Conservation (phyloP, 441 rosid species). For the Erodium moschatum region DNA sequence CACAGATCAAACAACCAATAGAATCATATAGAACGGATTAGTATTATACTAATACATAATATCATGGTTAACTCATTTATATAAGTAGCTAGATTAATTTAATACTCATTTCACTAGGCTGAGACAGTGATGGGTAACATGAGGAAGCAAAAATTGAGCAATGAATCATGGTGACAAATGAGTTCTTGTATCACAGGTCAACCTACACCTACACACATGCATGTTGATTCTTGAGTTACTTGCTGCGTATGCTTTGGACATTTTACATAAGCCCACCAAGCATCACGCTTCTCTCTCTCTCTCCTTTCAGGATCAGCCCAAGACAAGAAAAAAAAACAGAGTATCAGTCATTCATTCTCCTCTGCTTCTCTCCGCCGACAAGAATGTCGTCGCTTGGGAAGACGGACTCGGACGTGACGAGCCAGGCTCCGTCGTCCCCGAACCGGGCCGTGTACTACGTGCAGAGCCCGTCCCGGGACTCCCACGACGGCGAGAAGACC, state of each 20-base stretch:
- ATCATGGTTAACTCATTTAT: too few relatives aligned
- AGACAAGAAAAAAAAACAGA: neutral
- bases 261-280: neutral
- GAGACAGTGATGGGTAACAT: too few relatives aligned
- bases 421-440: constrained; percentile 83
- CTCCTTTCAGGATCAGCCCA: too few relatives aligned
- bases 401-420: constrained; percentile 89
- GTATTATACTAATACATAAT: too few relatives aligned
- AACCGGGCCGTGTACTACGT: constrained; percentile 88
- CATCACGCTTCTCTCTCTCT: neutral
- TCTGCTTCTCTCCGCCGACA: neutral
- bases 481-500: constrained; percentile 90
- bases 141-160: neutral
- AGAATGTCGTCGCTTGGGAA: constrained; percentile 49
- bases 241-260: neutral
- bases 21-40: too few relatives aligned
- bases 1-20: too few relatives aligned
- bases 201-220: neutral
- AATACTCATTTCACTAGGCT: too few relatives aligned
- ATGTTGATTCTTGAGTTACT: neutral
- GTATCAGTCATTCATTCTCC: neutral
- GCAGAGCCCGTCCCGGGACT: constrained; percentile 57
- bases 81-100: too few relatives aligned
- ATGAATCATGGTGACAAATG: neutral
- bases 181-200: neutral